Percentiles rank a stretch among this genome's conserved stretches.
phyloP scores from a whole-genome alignment of 768 basidiomycete genomes.

The Ephemerocybe angulata region DNA sequence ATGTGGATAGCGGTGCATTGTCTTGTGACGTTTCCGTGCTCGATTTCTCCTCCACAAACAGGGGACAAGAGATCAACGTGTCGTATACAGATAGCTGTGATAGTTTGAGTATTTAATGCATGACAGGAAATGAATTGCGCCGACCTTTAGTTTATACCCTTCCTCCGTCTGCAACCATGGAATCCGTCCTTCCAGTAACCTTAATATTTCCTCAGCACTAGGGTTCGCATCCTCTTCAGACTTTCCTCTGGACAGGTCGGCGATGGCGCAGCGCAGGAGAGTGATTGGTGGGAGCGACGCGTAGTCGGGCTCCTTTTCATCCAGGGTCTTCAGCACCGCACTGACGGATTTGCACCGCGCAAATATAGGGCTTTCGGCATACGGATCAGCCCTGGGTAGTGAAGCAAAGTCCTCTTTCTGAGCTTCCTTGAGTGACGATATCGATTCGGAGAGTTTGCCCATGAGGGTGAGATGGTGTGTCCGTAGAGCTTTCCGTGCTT shows the following conservation, averaged over 20 bases:
- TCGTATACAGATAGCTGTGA: conserved; percentile 55
- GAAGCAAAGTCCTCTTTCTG: conserved; percentile 54
- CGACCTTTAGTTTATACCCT: conserved; percentile 53
- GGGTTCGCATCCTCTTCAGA: conserved; percentile 34
- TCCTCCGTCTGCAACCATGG: conserved; percentile 54
- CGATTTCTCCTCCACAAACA: conserved; percentile 41
- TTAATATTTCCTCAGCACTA: conserved; percentile 59
- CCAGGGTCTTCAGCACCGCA: conserved; percentile 32
- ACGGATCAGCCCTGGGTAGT: conserved; percentile 52
- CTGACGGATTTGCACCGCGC: conserved; percentile 43
- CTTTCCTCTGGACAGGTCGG: conserved; percentile 41
- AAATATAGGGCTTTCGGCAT: conserved; percentile 46
- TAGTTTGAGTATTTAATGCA: not conserved
- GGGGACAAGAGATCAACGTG: conserved; percentile 47
- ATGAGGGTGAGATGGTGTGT: conserved; percentile 59
- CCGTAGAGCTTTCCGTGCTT: conserved; percentile 60
- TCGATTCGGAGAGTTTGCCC: conserved; percentile 49
- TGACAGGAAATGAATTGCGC: conserved; percentile 7
- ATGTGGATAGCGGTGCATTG: conserved; percentile 21
- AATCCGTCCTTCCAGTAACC: conserved; percentile 51
- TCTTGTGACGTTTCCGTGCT: conserved; percentile 20
- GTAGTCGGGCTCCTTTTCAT: conserved; percentile 26
- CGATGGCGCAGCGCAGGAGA: conserved; percentile 60
- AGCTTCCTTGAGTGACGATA: conserved; percentile 50
- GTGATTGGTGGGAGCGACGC: conserved; percentile 45